Base-by-base conservation (phyloP, 2,329 filamentous ascomycete genomes). In the Pseudocercospora fijiensis region DNA sequence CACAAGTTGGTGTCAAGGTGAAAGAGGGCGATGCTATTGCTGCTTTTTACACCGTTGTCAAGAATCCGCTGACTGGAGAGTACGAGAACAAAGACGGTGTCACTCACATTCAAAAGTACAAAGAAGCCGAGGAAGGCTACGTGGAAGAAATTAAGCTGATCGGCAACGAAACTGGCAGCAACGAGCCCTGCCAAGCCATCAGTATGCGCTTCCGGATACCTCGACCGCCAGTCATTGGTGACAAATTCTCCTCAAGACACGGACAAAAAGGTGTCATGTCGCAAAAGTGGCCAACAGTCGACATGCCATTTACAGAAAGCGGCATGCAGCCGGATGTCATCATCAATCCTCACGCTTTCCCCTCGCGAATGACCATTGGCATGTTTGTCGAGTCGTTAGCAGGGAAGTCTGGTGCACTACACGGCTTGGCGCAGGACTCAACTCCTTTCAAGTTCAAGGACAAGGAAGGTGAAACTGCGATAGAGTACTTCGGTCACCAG, bases 261-360 rank as follows among this genome's bases (percentile, higher is more conserved):
- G 95, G 95, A 65, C 95, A 99, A 77, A 99, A 99, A 80, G 95
- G 95, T 87, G 95, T 98, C 57, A 89, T 86, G 73, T 97, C 92
- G 18, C 94, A 98, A 76, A 95, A 97, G 77, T 99, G 95, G 92
- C 95, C 93, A 0, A 86, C 88, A 2, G 82, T 90, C 64, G 93
- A 98, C 76, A 95, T 99, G 91, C 95, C 95, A 3, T 99, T 98
- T 79, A 92, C 91, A 2, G 95, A 99, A 80, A 91, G 90, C 5
- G 95, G 95, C 60, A 98, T 99, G 65, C 93, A 97, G 75, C 95
- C 95, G 9, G 95, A 99, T 78, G 85, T 96, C 73, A 99, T 99
- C 79, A 99, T 99, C 83, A 99, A 99, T 81, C 95, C 95, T 45
- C 95, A 99, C 84, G 95, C 95, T 75, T 99, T 99, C 85, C 95